A percentile compares a stretch with the other conserved stretches of the same genome.
These are phyloP conservation scores for Daucus carota DNA, from an alignment of 129 eudicot genomes.

Conservation along the genomic window DH1_v3.0 NC_030388.2:30931501-30932000, in stretches of 20 bases:
- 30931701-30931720: neutral
- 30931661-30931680: neutral
- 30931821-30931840: slow-evolving; percentile 6
- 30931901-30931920: neutral
- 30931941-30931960: neutral
- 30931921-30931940: slow-evolving; percentile 1
- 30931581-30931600: neutral
- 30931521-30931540: neutral
- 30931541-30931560: neutral
- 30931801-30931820: neutral
- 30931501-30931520: neutral
- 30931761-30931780: neutral
- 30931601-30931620: neutral
- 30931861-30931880: neutral
- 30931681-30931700: neutral
- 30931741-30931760: neutral
- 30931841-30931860: slow-evolving; percentile 7
- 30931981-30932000: slow-evolving; percentile 4
- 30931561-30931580: neutral
- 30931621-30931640: neutral
- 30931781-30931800: neutral
- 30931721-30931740: neutral
- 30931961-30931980: slow-evolving; percentile 8
- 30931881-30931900: neutral
- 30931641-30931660: slow-evolving; percentile 1